Evolutionary conservation across 192 early-diverging fungal genomes (phyloP), one percentile per base, ranked within the genome.

Genomic region (Coemansia javaensis): DNA sequence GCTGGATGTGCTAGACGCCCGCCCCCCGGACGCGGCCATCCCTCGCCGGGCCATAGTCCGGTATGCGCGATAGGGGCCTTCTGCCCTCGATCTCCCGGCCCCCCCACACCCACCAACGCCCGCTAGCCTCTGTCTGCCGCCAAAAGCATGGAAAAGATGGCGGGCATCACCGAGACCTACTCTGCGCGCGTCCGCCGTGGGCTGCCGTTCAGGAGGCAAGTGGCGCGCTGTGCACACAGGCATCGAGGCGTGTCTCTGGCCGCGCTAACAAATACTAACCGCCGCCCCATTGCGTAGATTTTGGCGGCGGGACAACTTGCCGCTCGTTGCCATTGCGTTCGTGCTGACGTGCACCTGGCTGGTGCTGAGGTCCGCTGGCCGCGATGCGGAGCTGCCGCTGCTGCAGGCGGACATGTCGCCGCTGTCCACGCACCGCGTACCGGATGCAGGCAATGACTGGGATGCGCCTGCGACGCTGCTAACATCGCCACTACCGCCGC

Each of bases 91-190:
- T n/a, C n/a, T n/a, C n/a, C n/a, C n/a, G n/a, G n/a, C n/a, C n/a
- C n/a, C n/a, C n/a, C n/a, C n/a, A n/a, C n/a, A n/a, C n/a, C n/a
- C n/a, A n/a, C n/a, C n/a, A n/a, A n/a, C n/a, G n/a, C n/a, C n/a
- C n/a, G n/a, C n/a, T n/a, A n/a, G n/a, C n/a, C n/a, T n/a, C n/a
- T n/a, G n/a, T n/a, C n/a, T n/a, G n/a, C n/a, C n/a, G n/a, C n/a
- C n/a, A n/a, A n/a, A n/a, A n/a, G n/a, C 20, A 60, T 65, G 62
- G 43, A 57, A 5, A 46, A 45, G 7, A 22, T 36, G n/a, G 28
- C 50, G 18, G 43, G 27, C 20, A 40, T 51, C 2, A 56, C 32
- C 30, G 62, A 18, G 4, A 28, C 28, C 12, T 65, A 37, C 12
- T n/a, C 56, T 5, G 37, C 25, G 1, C 36, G 48, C n/a, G 23